Conservation (phyloP, 2,329 filamentous ascomycete species). For the Beauveria bassiana region DNA sequence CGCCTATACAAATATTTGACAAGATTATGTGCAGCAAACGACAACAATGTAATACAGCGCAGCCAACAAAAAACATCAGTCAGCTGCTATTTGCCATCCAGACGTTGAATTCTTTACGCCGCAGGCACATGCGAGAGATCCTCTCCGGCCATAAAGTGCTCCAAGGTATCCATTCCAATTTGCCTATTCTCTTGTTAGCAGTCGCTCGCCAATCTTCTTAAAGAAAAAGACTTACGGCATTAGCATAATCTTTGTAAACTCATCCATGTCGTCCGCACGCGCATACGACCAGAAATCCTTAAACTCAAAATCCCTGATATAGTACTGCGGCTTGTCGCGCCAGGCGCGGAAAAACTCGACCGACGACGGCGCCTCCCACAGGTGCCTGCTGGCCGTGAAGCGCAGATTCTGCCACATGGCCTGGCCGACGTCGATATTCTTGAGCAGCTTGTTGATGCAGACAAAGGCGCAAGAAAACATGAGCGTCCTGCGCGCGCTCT, state of each 20-base stretch:
- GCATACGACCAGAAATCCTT: slow-evolving; percentile 30
- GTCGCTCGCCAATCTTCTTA: too few relatives aligned
- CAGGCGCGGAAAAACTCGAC: slow-evolving; percentile 36
- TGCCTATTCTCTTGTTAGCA: slow-evolving; percentile 19
- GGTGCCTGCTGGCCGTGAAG: slow-evolving; percentile 33
- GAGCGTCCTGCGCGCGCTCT: slow-evolving; percentile 32
- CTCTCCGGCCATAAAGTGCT: slow-evolving; percentile 29
- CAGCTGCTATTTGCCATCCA: background rate
- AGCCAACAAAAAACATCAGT: background rate
- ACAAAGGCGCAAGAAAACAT: slow-evolving; percentile 26
- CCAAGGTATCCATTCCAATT: slow-evolving; percentile 27
- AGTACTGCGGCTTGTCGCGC: slow-evolving; percentile 34
- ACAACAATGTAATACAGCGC: background rate
- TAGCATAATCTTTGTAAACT: slow-evolving; percentile 31
- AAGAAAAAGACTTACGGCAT: slow-evolving; percentile 25
- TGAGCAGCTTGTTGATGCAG: slow-evolving; percentile 28
- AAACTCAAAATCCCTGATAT: slow-evolving; percentile 27
- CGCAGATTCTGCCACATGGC: slow-evolving; percentile 11
- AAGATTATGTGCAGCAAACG: background rate
- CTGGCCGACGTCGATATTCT: slow-evolving; percentile 14
- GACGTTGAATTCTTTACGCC: background rate
- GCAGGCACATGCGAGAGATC: slow-evolving; percentile 10
- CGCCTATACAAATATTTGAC: background rate
- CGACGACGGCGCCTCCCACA: slow-evolving; percentile 35
- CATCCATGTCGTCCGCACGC: slow-evolving; percentile 29